phyloP scores from a whole-genome alignment of 2,329 filamentous ascomycete species.

The Chaetomium globosum region DNA sequence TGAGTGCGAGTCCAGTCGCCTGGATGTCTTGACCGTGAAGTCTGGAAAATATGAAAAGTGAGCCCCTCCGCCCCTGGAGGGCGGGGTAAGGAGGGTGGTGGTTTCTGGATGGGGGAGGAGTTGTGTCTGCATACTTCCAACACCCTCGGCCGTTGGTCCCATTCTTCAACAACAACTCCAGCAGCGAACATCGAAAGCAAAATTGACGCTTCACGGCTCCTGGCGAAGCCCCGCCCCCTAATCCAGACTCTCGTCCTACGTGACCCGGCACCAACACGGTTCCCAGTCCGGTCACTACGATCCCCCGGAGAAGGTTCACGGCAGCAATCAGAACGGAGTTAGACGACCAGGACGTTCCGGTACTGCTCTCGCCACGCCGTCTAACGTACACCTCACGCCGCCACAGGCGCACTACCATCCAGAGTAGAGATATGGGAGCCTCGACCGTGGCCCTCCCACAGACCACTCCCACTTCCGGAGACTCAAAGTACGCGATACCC shows the following conservation, averaged over 20 bases:
- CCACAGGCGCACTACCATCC: constrained; percentile 1
- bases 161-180: constrained; percentile 7
- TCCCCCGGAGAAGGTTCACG: neutral
- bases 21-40: no score
- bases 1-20: no score
- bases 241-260: neutral
- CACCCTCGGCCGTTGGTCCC: neutral
- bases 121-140: neutral
- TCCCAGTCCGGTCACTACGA: neutral
- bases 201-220: neutral
- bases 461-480: constrained; percentile 65
- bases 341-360: neutral
- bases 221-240: neutral
- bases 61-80: constrained; percentile 15
- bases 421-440: constrained; percentile 27
- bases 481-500: constrained; percentile 50
- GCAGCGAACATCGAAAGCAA: neutral
- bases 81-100: no score
- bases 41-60: constrained; percentile 24
- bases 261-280: neutral
- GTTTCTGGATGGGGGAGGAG: no score
- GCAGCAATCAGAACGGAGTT: neutral
- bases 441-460: constrained; percentile 69
- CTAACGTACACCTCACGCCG: neutral
- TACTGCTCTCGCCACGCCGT: neutral